These are phyloP conservation scores for Beauveria scarabaeidicola DNA, from an alignment of 2,329 filamentous ascomycete species.

Conservation along the genomic window DNA sequence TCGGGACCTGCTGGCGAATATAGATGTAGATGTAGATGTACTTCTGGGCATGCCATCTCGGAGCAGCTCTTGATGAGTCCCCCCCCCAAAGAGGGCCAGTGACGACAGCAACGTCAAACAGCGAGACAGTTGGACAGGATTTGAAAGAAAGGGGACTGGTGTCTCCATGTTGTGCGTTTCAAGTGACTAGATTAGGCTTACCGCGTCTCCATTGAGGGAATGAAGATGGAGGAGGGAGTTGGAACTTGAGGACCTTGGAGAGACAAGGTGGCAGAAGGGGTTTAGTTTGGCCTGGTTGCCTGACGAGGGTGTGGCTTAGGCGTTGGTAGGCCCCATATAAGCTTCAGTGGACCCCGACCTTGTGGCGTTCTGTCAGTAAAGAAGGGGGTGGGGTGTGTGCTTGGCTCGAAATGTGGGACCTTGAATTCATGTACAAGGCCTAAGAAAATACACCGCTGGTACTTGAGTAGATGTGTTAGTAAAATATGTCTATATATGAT, in stretches of 20 bases:
- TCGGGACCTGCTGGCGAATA: too few species aligned
- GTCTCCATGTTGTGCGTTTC: conserved; percentile 7
- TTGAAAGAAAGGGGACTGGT: not conserved
- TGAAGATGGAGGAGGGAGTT: not conserved
- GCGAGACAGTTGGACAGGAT: not conserved
- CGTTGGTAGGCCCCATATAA: not conserved
- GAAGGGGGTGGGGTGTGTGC: not conserved
- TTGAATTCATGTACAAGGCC: not conserved
- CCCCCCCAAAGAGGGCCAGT: not conserved
- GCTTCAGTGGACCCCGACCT: not conserved
- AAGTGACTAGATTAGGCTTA: conserved; percentile 7
- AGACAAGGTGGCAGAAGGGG: not conserved
- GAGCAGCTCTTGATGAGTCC: not conserved
- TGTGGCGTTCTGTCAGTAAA: not conserved
- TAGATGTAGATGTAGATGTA: not conserved
- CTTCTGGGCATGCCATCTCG: not conserved
- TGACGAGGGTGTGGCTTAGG: not conserved
- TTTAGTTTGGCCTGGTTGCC: not conserved
- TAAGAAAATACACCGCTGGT: too few species aligned
- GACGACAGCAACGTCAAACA: not conserved
- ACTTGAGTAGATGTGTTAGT: too few species aligned
- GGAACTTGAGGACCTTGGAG: not conserved
- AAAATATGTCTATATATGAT: too few species aligned
- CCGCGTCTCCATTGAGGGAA: conserved; percentile 2
- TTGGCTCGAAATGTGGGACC: not conserved